A percentile compares a stretch with the other conserved stretches of the same genome.
These are phyloP conservation scores for Jaminaea rosea DNA, from an alignment of 1,284 basidiomycete species.

Conservation along the genomic window DNA sequence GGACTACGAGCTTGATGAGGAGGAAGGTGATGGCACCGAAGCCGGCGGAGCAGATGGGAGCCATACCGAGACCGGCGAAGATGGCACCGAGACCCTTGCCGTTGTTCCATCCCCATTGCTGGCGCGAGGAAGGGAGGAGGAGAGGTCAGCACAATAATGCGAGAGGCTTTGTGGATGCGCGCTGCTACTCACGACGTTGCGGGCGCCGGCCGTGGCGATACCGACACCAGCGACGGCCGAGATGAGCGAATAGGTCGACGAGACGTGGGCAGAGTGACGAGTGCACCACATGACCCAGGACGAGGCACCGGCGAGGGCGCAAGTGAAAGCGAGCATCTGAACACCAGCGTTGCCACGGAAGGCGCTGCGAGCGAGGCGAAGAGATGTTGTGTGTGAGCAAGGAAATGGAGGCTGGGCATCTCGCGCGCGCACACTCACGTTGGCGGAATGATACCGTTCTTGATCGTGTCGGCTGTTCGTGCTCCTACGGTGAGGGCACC, in stretches of 20 bases:
- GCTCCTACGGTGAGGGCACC: constrained; percentile 24
- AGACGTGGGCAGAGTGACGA: constrained; percentile 20
- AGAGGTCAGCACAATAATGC: constrained; percentile 11
- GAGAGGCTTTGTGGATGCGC: too few species aligned
- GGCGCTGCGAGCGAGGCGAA: constrained; percentile 13
- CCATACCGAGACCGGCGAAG: constrained; percentile 37
- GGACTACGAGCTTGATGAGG: constrained; percentile 20
- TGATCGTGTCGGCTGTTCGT: constrained; percentile 22
- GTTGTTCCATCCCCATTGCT: constrained; percentile 53
- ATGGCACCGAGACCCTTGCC: constrained; percentile 51
- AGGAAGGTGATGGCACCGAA: constrained; percentile 18
- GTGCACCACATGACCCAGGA: constrained; percentile 24
- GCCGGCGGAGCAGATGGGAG: constrained; percentile 16
- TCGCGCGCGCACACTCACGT: too few species aligned
- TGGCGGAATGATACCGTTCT: constrained; percentile 23
- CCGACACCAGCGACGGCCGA: constrained; percentile 22
- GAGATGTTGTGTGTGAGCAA: too few species aligned
- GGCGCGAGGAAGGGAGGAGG: background rate
- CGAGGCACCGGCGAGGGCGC: constrained; percentile 18
- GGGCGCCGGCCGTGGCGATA: constrained; percentile 13
- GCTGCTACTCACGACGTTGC: constrained; percentile 18
- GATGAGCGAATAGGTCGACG: constrained; percentile 25
- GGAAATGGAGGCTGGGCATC: too few species aligned
- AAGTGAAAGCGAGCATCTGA: constrained; percentile 21
- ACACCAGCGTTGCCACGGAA: constrained; percentile 19